phyloP scores from a whole-genome alignment of 306 rosid species.

The Ormosia emarginata region DNA sequence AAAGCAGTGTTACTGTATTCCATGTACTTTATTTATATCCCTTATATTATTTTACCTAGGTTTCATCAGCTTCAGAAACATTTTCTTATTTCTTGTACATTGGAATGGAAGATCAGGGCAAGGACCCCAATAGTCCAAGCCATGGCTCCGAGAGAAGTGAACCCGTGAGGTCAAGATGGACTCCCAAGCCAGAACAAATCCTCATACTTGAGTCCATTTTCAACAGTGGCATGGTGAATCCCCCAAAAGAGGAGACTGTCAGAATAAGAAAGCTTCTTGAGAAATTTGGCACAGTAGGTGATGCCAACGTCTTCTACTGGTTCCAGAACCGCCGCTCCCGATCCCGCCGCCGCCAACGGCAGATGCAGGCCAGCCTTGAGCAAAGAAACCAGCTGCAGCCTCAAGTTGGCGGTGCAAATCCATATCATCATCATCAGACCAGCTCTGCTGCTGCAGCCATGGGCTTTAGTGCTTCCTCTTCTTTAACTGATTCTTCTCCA shows the following conservation, averaged over 20 bases:
- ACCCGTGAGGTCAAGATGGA: constrained; percentile 91
- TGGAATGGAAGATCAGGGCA: constrained; percentile 54
- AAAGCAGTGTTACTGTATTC: constrained; percentile 29
- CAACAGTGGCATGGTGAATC: constrained; percentile 97
- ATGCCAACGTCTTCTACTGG: constrained; percentile 97
- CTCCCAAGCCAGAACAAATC: constrained; percentile 92
- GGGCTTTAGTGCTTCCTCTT: not conserved
- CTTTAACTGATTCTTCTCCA: constrained; percentile 9
- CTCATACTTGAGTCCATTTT: constrained; percentile 90
- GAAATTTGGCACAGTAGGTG: constrained; percentile 85
- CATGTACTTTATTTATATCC: constrained; percentile 9
- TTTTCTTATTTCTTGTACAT: constrained; percentile 3
- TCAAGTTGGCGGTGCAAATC: constrained; percentile 36
- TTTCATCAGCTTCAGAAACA: constrained; percentile 38
- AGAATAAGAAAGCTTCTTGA: constrained; percentile 73
- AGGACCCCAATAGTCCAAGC: constrained; percentile 42
- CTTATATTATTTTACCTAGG: constrained; percentile 34
- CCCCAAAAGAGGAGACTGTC: constrained; percentile 85
- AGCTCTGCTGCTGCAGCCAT: not conserved
- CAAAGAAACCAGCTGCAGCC: constrained; percentile 28
- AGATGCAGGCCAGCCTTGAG: constrained; percentile 50
- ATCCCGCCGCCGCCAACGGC: constrained; percentile 96
- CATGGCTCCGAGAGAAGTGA: constrained; percentile 48
- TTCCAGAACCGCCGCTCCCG: constrained; percentile 94
- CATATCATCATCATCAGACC: constrained; percentile 18